phyloP scores from a whole-genome alignment of 2,329 filamentous ascomycete species.

The Nannizziopsis barbatae region DNA sequence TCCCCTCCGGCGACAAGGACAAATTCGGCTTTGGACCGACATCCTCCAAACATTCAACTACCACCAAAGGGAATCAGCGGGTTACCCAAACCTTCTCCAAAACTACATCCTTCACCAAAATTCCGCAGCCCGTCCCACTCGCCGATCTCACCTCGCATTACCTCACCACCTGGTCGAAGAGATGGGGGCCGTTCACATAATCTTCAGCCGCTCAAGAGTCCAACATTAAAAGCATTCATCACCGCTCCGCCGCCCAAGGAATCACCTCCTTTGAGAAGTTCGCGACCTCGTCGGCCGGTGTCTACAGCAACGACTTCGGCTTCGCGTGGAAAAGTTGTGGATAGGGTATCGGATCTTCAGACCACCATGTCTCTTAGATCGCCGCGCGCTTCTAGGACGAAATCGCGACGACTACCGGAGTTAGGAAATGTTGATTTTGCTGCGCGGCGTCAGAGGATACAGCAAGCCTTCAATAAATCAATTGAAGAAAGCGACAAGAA shows the following conservation, averaged over 20 bases:
- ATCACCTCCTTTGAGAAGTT: conserved; percentile 64
- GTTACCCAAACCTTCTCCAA: conserved; percentile 28
- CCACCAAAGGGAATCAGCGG: conserved; percentile 33
- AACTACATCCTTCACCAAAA: conserved; percentile 6
- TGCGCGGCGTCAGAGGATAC: conserved; percentile 67
- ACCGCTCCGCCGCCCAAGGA: conserved; percentile 57
- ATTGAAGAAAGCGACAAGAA: conserved; percentile 59
- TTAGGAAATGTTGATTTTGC: conserved; percentile 74
- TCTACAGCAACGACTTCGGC: conserved; percentile 62
- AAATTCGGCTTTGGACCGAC: conserved; percentile 26
- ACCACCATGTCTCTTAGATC: conserved; percentile 22
- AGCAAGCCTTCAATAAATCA: conserved; percentile 75
- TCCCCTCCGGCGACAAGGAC: conserved; percentile 27
- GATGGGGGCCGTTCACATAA: conserved; percentile 26
- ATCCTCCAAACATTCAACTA: conserved; percentile 24
- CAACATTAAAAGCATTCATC: conserved; percentile 62
- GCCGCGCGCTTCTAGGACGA: conserved; percentile 27
- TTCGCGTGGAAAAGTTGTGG: conserved; percentile 54
- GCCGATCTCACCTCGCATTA: conserved; percentile 16
- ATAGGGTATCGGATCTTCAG: conserved; percentile 42
- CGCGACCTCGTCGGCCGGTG: conserved; percentile 67
- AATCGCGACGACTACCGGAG: conserved; percentile 41
- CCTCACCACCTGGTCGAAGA: conserved; percentile 26
- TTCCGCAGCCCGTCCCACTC: conserved; percentile 2
- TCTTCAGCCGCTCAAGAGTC: conserved; percentile 40